Conservation (phyloP, 2,329 filamentous ascomycete species). For the Chrysoporthe deuterocubensis region DNA sequence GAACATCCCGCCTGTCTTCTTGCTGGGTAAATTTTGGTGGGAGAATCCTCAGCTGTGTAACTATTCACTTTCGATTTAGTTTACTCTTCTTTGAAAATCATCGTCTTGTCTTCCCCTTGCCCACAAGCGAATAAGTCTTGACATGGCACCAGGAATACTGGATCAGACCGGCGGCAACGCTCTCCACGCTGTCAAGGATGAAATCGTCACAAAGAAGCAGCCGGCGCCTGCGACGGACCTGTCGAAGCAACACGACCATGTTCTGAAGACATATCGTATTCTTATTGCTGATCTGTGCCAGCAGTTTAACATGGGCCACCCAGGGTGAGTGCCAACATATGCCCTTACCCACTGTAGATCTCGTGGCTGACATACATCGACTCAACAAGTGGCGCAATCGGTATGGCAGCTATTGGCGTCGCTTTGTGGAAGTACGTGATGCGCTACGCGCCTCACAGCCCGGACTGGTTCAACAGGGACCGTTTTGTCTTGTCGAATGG, state of each 20-base stretch:
- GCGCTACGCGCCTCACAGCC: conserved; percentile 57
- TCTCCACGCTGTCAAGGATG: conserved; percentile 16
- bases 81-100: not conserved
- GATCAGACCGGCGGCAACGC: conserved; percentile 8
- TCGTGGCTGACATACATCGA: not conserved
- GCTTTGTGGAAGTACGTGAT: conserved; percentile 62
- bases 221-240: not conserved
- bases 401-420: conserved; percentile 43
- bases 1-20: not conserved
- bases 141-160: conserved; percentile 18
- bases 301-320: conserved; percentile 72
- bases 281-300: conserved; percentile 71
- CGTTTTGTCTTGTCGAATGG: conserved; percentile 64
- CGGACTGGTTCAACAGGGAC: conserved; percentile 61
- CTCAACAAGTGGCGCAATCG: conserved; percentile 36
- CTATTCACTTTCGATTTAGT: not conserved
- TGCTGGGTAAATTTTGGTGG: not conserved
- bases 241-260: conserved; percentile 43
- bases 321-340: conserved; percentile 52
- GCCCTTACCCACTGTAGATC: not conserved
- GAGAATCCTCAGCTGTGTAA: not conserved
- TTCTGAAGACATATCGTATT: conserved; percentile 63
- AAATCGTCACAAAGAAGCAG: conserved; percentile 21
- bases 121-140: not conserved
- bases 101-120: not conserved